Conservation (phyloP, 164 flowering plant species). For the Houttuynia cordata region DNA sequence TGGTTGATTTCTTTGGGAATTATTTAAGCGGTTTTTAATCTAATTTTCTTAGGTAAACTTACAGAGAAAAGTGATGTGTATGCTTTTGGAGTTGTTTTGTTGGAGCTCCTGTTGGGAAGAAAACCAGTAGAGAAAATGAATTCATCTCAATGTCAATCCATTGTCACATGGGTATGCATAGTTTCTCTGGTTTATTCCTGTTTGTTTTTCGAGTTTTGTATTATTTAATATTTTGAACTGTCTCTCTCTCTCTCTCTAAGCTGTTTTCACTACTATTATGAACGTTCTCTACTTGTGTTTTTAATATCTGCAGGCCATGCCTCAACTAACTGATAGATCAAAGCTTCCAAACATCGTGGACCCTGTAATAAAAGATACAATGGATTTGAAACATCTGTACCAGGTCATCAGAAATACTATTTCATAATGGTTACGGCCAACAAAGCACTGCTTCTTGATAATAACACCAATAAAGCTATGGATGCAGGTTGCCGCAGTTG, state of each 20-base stretch:
- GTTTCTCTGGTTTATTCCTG: neutral
- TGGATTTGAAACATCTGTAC: slow-evolving; percentile 88
- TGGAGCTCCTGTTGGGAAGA: slow-evolving; percentile 85
- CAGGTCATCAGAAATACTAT: slow-evolving; percentile 36
- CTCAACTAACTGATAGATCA: slow-evolving; percentile 89
- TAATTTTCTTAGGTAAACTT: slow-evolving; percentile 50
- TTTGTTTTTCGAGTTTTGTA: neutral
- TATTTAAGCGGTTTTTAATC: too few relatives aligned
- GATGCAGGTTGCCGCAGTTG: slow-evolving; percentile 73
- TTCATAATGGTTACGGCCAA: neutral
- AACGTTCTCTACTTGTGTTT: neutral
- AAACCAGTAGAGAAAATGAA: slow-evolving; percentile 76
- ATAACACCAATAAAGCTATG: neutral
- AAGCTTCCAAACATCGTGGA: slow-evolving; percentile 88
- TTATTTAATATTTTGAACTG: too few relatives aligned
- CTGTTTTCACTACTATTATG: neutral
- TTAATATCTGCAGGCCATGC: slow-evolving; percentile 69
- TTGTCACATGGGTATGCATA: slow-evolving; percentile 81
- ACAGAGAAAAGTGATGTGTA: slow-evolving; percentile 97
- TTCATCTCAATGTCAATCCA: slow-evolving; percentile 72
- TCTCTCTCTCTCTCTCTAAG: neutral
- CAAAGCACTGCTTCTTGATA: neutral
- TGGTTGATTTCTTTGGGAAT: neutral
- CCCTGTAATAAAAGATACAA: slow-evolving; percentile 63
- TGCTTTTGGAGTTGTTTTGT: slow-evolving; percentile 82